Conservation (phyloP, 139 green algal genomes). For the Gonium pectorale region DNA sequence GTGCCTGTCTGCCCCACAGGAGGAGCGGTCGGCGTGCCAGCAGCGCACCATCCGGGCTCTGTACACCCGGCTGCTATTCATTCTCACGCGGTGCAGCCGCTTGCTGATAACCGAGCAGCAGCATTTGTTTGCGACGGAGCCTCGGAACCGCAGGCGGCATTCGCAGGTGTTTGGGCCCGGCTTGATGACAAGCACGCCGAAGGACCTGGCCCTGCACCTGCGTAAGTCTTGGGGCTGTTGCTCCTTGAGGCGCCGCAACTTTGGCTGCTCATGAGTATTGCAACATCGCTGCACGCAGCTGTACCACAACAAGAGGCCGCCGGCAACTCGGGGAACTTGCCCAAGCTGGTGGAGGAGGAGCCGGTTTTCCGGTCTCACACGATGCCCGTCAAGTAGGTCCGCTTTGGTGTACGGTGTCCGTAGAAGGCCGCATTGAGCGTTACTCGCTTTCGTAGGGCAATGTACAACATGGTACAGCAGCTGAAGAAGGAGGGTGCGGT, state of each 20-base stretch:
- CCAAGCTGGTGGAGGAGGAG: constrained; percentile 32
- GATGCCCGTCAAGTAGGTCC: constrained; percentile 49
- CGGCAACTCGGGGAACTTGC: neutral
- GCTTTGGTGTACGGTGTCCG: neutral
- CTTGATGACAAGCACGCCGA: constrained; percentile 28
- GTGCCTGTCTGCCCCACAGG: neutral
- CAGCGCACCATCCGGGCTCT: constrained; percentile 55
- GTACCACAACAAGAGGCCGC: neutral
- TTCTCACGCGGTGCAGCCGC: constrained; percentile 79
- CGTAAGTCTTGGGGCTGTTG: constrained; percentile 15
- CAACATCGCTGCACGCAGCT: neutral
- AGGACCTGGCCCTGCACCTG: constrained; percentile 34
- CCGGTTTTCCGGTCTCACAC: constrained; percentile 50
- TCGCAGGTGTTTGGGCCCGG: constrained; percentile 42
- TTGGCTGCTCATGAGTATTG: neutral
- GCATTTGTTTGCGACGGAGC: constrained; percentile 57
- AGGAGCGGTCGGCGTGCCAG: constrained; percentile 54
- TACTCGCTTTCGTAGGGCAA: constrained; percentile 9
- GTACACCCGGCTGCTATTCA: constrained; percentile 83
- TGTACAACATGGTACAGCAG: constrained; percentile 53
- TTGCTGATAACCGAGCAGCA: constrained; percentile 71
- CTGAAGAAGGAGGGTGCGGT: constrained; percentile 36
- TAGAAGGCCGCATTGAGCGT: neutral
- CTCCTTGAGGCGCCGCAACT: too few species aligned
- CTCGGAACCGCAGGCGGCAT: constrained; percentile 46